phyloP scores from a whole-genome alignment of 805 yeast genomes.

The Priceomyces castillae region DNA sequence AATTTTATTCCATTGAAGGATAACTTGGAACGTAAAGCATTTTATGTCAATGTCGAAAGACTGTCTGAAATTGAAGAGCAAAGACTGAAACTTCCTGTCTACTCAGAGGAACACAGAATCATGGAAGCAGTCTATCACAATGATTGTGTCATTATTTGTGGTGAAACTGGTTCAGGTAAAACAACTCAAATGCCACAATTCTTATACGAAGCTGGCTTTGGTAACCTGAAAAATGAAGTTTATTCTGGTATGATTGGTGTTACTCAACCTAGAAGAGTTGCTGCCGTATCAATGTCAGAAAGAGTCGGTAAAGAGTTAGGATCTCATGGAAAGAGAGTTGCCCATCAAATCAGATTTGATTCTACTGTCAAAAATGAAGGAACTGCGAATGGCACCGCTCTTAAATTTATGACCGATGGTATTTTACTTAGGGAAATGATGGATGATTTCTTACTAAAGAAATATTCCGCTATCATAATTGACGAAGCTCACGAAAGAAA shows the following conservation, averaged over 20 bases:
- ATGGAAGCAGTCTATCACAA: constrained; percentile 96
- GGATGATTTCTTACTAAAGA: constrained; percentile 74
- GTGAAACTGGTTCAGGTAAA: constrained; percentile 98
- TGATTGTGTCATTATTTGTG: constrained; percentile 87
- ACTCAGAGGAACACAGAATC: constrained; percentile 82
- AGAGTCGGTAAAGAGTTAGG: constrained; percentile 79
- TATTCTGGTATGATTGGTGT: constrained; percentile 92
- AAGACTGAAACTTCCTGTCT: constrained; percentile 80
- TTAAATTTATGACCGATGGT: constrained; percentile 94
- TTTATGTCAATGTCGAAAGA: constrained; percentile 66
- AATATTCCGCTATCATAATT: constrained; percentile 82
- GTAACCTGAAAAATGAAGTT: constrained; percentile 51
- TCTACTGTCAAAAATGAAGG: constrained; percentile 55
- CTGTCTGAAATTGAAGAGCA: constrained; percentile 61
- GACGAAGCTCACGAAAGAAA: constrained; percentile 99
- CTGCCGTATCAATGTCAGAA: constrained; percentile 87
- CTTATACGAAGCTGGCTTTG: constrained; percentile 89
- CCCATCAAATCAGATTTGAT: constrained; percentile 82
- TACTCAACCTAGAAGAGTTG: constrained; percentile 94
- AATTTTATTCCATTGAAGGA: constrained; percentile 58
- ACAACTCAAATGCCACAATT: constrained; percentile 98
- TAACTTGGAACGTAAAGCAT: constrained; percentile 53
- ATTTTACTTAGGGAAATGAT: constrained; percentile 90
- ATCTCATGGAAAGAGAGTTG: constrained; percentile 64
- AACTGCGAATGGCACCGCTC: constrained; percentile 49